These are phyloP conservation scores for Hanseniaspora taiwanica DNA, from an alignment of 805 yeast genomes.

Conservation along the genomic window DNA sequence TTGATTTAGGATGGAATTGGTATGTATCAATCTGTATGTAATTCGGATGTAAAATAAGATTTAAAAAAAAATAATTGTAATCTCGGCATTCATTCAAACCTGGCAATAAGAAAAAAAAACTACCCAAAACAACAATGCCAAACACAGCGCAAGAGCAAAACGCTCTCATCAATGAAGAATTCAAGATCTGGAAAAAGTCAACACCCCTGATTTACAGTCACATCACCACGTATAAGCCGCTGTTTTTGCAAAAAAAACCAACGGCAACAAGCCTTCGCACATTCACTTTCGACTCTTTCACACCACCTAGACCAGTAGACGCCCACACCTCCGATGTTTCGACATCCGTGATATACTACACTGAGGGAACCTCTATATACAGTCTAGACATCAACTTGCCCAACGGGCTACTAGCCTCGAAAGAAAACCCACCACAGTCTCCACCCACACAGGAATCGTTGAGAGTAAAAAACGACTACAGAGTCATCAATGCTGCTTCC, in stretches of 20 bases:
- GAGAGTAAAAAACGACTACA: background rate
- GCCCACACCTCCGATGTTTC: conserved; percentile 12
- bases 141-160: conserved; percentile 6
- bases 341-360: conserved; percentile 17
- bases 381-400: conserved; percentile 20
- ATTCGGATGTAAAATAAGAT: too few species aligned
- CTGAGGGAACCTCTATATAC: conserved; percentile 21
- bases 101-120: background rate
- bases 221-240: conserved; percentile 26
- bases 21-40: too few species aligned
- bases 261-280: background rate
- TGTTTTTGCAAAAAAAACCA: conserved; percentile 17
- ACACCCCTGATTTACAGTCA: conserved; percentile 56
- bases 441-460: background rate
- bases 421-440: conserved; percentile 3
- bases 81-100: too few species aligned
- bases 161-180: conserved; percentile 62
- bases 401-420: conserved; percentile 15
- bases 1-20: too few species aligned
- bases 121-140: background rate
- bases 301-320: conserved; percentile 19
- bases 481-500: conserved; percentile 16
- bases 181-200: conserved; percentile 71
- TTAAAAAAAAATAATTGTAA: too few species aligned
- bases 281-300: conserved; percentile 10